Evolutionary conservation across 352 stramenopile species (phyloP), one percentile per base, ranked within the genome.

Genomic region (Pythium pectinolyticum): DNA sequence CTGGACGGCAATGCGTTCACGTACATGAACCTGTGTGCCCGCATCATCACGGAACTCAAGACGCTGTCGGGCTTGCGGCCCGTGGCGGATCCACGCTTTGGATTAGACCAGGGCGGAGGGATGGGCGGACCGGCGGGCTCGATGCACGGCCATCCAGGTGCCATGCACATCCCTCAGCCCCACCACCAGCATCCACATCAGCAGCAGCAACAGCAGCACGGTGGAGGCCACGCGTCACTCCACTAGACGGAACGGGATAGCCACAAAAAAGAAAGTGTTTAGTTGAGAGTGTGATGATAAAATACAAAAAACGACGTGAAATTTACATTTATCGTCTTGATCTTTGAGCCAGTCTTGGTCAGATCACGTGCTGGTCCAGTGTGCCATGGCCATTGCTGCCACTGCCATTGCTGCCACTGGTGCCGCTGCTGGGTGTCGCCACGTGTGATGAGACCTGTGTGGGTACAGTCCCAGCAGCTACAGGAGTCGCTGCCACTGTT

Each of bases 41-140:
- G 97, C 47, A 99, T 99, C 69, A 99, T 99, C 71, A 99, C 96
- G 30, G 96, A 99, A 75, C 84, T 99, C 32, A 99, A 99, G 84
- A 98, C 94, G 20, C 82, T 99, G 12, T 92, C 82, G 7, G 84
- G 82, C 20, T 82, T 88, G 43, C 81, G 85, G 43, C 80, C 84
- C 31, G 63, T 45, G 39, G 39, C 24, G 39, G 11, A 45, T 24
- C 39, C 39, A 12, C 39, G 39, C 39, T 45, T 45, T n/a, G 39
- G 39, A 25, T 45, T 45, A 10, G 39, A 45, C 17, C 39, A 45
- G 19, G 39, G 39, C 19, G 39, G 15, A 22, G 39, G 39, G 11
- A 25, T 45, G 11, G 39, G 39, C 20, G 39, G 39, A 22, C 39
- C 39, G 0, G 17, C 39, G 24, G 39, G 39, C 39, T 66, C 67